Evolutionary conservation across 176 grass and related monocot species (phyloP).

Genomic region (Aegilops sharonensis): DNA sequence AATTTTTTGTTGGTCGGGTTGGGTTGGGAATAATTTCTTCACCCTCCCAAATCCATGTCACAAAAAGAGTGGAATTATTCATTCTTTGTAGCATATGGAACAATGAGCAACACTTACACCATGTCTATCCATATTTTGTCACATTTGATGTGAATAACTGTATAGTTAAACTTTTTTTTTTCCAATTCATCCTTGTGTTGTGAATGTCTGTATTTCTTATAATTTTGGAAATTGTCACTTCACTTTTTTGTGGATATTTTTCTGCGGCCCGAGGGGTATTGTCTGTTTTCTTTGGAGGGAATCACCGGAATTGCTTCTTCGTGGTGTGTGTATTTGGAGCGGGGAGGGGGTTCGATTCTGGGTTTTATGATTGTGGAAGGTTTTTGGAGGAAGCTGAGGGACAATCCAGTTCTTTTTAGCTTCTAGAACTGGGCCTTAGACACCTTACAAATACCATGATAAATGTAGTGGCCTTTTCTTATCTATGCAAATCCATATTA

Average conservation of each 20-base stretch:
- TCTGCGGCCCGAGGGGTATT: too few species aligned
- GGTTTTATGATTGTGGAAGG: too few species aligned
- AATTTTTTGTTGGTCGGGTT: constrained; percentile 28
- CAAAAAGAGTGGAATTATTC: background rate
- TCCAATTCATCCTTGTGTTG: background rate
- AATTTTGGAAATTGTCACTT: background rate
- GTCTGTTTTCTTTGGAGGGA: too few species aligned
- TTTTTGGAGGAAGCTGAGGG: too few species aligned
- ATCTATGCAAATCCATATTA: too few species aligned
- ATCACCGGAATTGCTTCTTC: too few species aligned
- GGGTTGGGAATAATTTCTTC: constrained; percentile 29
- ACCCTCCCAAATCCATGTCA: constrained; percentile 10
- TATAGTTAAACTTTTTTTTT: background rate
- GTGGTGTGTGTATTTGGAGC: too few species aligned
- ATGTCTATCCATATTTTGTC: constrained; percentile 32
- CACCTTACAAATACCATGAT: too few species aligned
- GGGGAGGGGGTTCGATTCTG: too few species aligned
- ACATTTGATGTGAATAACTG: constrained; percentile 36
- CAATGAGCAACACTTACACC: background rate
- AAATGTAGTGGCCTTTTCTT: too few species aligned
- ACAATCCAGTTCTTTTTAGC: too few species aligned
- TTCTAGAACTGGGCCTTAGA: too few species aligned
- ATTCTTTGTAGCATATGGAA: constrained; percentile 11
- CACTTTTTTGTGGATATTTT: background rate
- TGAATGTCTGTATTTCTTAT: background rate